Conservation (phyloP, 257 asterid species). For the Echites panduratus region DNA sequence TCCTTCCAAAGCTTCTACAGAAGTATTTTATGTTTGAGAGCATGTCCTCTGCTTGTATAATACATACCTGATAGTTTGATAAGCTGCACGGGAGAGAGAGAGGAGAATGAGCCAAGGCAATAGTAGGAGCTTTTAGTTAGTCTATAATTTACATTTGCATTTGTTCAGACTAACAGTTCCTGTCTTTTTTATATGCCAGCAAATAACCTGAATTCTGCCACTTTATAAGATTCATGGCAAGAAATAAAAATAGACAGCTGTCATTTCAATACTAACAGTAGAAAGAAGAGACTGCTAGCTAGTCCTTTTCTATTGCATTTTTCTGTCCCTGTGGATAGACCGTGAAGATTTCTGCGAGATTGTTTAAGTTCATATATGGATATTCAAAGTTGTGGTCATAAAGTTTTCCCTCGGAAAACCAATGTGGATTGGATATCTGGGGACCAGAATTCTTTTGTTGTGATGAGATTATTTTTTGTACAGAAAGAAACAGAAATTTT, state of each 20-base stretch:
- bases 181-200: too few relatives aligned
- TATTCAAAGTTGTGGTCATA: constrained; percentile 5
- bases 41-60: neutral
- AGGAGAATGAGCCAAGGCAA: neutral
- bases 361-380: neutral
- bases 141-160: neutral
- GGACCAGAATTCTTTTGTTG: too few relatives aligned
- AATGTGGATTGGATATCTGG: too few relatives aligned
- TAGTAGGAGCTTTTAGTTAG: neutral
- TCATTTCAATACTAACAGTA: neutral
- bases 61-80: neutral
- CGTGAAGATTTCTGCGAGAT: neutral
- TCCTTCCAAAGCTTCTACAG: neutral
- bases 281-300: neutral
- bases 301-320: neutral
- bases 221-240: neutral
- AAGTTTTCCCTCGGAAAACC: neutral
- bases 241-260: too few relatives aligned
- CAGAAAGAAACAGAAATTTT: too few relatives aligned
- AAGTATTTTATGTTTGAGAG: neutral
- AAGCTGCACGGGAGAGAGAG: neutral
- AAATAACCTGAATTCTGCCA: neutral
- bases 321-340: neutral
- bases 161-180: neutral
- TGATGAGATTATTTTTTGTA: too few relatives aligned